Evolutionary conservation across 1,284 basidiomycete genomes (phyloP).

Genomic region (Trichosporon coremiiforme): DNA sequence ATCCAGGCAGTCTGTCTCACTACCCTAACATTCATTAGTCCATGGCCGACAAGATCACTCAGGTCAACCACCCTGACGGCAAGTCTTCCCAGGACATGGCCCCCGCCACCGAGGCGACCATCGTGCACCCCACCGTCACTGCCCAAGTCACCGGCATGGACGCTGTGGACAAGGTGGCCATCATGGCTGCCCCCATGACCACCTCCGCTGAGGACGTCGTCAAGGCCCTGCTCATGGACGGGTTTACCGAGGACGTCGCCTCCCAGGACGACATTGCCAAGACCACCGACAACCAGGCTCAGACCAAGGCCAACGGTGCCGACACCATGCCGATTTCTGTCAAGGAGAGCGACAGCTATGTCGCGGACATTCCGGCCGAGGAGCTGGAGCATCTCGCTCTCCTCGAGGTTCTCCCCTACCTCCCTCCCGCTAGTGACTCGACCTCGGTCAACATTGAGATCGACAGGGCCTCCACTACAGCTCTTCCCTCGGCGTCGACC

Average conservation of each 20-base stretch:
- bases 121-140: background rate
- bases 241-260: no score
- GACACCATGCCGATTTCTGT: background rate
- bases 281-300: no score
- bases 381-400: background rate
- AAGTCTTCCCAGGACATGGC: no score
- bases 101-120: no score
- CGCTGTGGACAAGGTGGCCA: no score
- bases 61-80: no score
- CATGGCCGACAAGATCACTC: no score
- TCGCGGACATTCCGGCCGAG: background rate
- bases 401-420: background rate
- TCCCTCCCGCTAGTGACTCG: background rate
- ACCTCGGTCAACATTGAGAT: background rate
- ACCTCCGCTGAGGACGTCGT: background rate
- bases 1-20: no score
- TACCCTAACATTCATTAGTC: no score
- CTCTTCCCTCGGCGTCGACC: background rate
- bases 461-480: background rate
- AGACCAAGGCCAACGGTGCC: background rate
- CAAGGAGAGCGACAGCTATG: background rate
- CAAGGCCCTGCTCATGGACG: background rate
- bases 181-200: no score
- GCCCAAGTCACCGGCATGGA: background rate
- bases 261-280: background rate